Conservation (phyloP, 257 asterid species). For the Salvia rosmarinus region DNA sequence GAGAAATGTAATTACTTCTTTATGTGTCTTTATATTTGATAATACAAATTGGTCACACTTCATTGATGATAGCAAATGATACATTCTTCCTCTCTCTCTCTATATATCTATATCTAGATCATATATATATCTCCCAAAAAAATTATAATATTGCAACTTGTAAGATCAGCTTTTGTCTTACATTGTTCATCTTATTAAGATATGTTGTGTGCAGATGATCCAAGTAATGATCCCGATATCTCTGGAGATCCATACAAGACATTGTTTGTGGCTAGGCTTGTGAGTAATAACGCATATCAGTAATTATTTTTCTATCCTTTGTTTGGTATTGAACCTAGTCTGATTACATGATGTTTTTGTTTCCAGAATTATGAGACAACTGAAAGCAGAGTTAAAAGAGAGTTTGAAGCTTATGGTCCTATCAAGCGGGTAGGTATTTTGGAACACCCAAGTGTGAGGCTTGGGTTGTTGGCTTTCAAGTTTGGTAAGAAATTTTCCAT, state of each 20-base stretch:
- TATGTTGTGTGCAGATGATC: slow-evolving; percentile 70
- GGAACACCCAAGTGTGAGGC: slow-evolving; percentile 65
- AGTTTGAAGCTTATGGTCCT: slow-evolving; percentile 97
- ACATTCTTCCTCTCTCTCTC: not conserved
- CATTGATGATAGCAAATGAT: slow-evolving; percentile 13
- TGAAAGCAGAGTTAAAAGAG: slow-evolving; percentile 94
- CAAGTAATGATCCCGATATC: slow-evolving; percentile 72
- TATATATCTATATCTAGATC: not conserved
- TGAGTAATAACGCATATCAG: slow-evolving; percentile 44
- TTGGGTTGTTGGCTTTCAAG: slow-evolving; percentile 69
- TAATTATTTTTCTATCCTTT: slow-evolving; percentile 11
- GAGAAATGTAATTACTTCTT: slow-evolving; percentile 63
- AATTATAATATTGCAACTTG: not conserved
- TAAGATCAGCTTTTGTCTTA: slow-evolving; percentile 17
- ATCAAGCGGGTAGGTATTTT: slow-evolving; percentile 99
- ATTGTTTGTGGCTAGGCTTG: slow-evolving; percentile 91
- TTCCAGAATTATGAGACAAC: slow-evolving; percentile 90
- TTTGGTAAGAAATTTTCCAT: slow-evolving; percentile 75
- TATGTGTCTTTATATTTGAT: not conserved
- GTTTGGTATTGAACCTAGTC: slow-evolving; percentile 11
- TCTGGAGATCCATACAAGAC: slow-evolving; percentile 98
- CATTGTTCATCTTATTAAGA: slow-evolving; percentile 18
- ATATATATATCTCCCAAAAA: slow-evolving; percentile 6
- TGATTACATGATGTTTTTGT: slow-evolving; percentile 25
- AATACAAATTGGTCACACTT: not conserved